phyloP scores from a whole-genome alignment of 2,329 filamentous ascomycete genomes.

The Penicillium sp. region DNA sequence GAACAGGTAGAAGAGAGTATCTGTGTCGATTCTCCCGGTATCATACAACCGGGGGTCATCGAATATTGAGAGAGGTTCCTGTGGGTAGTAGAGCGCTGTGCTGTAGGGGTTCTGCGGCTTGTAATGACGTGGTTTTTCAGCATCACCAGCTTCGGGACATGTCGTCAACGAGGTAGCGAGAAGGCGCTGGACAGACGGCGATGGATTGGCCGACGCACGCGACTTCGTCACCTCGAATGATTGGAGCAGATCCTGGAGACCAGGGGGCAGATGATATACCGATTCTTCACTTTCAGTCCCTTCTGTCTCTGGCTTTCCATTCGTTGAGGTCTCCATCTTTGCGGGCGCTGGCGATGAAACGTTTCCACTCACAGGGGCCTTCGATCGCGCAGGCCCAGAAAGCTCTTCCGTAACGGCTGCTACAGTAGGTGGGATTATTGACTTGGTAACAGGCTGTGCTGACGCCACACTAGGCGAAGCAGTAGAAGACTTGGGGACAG shows the following conservation, averaged over 20 bases:
- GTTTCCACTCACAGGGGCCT: constrained; percentile 43
- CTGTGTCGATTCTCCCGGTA: constrained; percentile 70
- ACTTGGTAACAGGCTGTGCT: constrained; percentile 42
- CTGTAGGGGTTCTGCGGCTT: constrained; percentile 72
- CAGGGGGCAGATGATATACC: constrained; percentile 83
- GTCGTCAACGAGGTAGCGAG: constrained; percentile 64
- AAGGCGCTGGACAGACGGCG: constrained; percentile 62
- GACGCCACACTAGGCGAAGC: constrained; percentile 47
- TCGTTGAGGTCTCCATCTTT: constrained; percentile 42
- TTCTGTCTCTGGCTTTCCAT: constrained; percentile 44
- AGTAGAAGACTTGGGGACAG: constrained; percentile 49
- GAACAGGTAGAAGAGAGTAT: constrained; percentile 96
- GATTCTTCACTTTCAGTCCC: constrained; percentile 61
- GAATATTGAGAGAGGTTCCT: constrained; percentile 83
- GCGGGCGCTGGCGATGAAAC: constrained; percentile 39
- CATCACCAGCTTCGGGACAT: constrained; percentile 66
- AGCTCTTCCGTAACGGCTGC: constrained; percentile 34
- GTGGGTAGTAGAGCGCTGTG: constrained; percentile 75
- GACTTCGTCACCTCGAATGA: constrained; percentile 79
- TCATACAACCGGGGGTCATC: constrained; percentile 81
- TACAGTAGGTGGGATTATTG: constrained; percentile 31
- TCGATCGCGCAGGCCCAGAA: constrained; percentile 34
- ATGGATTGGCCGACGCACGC: constrained; percentile 52
- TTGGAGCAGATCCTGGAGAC: constrained; percentile 79
- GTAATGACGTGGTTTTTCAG: constrained; percentile 74